Evolutionary conservation across 2,329 filamentous ascomycete genomes (phyloP), one percentile per base, ranked within the genome.

Genomic region (Scopulariopsis brevicaulis): DNA sequence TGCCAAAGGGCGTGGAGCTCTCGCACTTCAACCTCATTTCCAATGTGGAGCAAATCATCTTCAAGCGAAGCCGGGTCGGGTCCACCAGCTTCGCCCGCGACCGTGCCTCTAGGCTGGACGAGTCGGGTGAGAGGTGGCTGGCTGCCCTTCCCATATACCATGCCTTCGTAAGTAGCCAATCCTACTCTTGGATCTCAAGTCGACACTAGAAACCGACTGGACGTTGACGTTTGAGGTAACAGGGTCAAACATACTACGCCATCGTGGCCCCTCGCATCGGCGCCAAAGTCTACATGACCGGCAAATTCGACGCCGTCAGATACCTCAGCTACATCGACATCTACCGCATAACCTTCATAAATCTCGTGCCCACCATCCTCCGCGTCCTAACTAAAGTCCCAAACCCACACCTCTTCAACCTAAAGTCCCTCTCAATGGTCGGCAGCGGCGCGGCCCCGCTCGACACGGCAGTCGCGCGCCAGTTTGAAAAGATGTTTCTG

Each of bases 351-450:
- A 84, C 77, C 2, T 70, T 73, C 54, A 67, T 85, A 10, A 72
- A 74, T 18, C 67, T 83, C 1, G 82, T 80, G 12, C 82, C 83
- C 3, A 82, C 83, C 0, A 76, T 85, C 58, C 68, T 84, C 1
- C 76, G 84, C 24, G 78, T 80, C 67, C 73, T 85, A 60, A 75
- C 75, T n/a, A 85, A 85, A 66, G 71, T 78, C n/a, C 76, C 1
- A 67, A 70, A 34, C 34, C 34, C 34, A 12, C 7, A 35, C 12
- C 34, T 6, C 12, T 35, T 7, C 34, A 35, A 35, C 34, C 69
- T 75, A 1, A 83, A 77, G 63, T 77, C 85, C 64, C 68, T 85
- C 2, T 75, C 71, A 22, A 77, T 71, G 48, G 70, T 84, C 1
- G 71, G 73, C 1, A 77, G 73, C 56, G 82, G 81, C 18, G 81